phyloP scores from a whole-genome alignment of 1,284 basidiomycete species.

The Cryptococcus jaspeensis region DNA sequence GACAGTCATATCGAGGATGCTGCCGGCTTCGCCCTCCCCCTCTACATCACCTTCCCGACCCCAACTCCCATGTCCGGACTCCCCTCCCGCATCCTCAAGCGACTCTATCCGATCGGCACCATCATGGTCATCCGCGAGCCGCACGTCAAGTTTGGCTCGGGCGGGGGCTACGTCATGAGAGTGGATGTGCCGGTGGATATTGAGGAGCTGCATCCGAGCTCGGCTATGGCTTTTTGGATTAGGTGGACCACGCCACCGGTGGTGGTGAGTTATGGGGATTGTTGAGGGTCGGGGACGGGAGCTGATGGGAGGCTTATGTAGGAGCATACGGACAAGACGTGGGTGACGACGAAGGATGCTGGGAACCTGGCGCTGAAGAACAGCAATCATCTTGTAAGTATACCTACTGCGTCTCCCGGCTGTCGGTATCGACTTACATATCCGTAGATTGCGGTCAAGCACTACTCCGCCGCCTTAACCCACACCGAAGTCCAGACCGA shows the following conservation, averaged over 20 bases:
- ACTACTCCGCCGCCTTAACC: slow-evolving; percentile 1
- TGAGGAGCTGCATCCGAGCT: background rate
- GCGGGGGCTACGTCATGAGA: background rate
- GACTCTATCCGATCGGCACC: slow-evolving; percentile 5
- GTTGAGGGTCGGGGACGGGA: background rate
- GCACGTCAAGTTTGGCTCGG: background rate
- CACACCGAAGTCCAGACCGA: background rate
- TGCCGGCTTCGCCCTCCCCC: background rate
- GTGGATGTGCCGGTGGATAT: slow-evolving; percentile 9
- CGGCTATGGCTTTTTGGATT: background rate
- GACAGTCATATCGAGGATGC: slow-evolving; percentile 6
- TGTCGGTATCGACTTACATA: too few species aligned
- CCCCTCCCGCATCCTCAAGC: background rate
- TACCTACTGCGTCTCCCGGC: background rate
- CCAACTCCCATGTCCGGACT: background rate
- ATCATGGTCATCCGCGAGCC: slow-evolving; percentile 9
- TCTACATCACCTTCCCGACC: slow-evolving; percentile 1
- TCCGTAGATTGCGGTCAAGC: background rate
- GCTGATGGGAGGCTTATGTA: background rate
- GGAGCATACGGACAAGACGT: background rate
- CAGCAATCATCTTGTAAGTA: background rate
- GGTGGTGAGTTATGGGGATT: background rate
- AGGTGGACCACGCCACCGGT: background rate
- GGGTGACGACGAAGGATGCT: background rate
- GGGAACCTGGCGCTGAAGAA: background rate